Percentiles rank a stretch among this genome's conserved stretches.
These are phyloP conservation scores for Scheffersomyces cryptocercus DNA, from an alignment of 1,139 yeast species.

Conservation along the genomic window DNA sequence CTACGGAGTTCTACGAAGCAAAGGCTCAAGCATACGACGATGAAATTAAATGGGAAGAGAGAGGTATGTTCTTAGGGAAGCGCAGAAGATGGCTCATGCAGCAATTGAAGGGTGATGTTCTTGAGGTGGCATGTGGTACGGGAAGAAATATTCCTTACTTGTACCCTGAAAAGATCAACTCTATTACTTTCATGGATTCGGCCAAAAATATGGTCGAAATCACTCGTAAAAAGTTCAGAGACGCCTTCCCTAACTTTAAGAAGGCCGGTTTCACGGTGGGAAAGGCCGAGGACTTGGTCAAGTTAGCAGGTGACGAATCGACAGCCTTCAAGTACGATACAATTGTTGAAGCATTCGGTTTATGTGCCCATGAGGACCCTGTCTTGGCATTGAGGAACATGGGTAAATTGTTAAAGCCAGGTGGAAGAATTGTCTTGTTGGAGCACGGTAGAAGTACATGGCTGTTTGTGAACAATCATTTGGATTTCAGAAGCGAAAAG, in stretches of 20 bases:
- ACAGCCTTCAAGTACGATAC: slow-evolving; percentile 74
- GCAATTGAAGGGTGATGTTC: slow-evolving; percentile 79
- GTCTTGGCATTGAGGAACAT: slow-evolving; percentile 77
- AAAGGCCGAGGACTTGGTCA: slow-evolving; percentile 80
- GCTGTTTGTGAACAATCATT: slow-evolving; percentile 72
- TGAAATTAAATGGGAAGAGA: slow-evolving; percentile 85
- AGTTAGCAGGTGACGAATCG: slow-evolving; percentile 44
- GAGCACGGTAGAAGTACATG: slow-evolving; percentile 92
- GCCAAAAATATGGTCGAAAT: slow-evolving; percentile 82
- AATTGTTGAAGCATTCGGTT: slow-evolving; percentile 88
- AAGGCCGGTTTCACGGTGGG: slow-evolving; percentile 88
- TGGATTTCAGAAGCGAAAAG: slow-evolving; percentile 80
- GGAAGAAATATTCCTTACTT: slow-evolving; percentile 87
- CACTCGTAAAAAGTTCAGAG: slow-evolving; percentile 72
- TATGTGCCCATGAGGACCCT: slow-evolving; percentile 95
- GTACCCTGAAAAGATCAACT: slow-evolving; percentile 56
- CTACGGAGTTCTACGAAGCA: slow-evolving; percentile 77
- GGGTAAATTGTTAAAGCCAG: slow-evolving; percentile 72
- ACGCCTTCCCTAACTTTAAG: slow-evolving; percentile 61
- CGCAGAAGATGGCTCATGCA: slow-evolving; percentile 84
- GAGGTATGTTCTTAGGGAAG: slow-evolving; percentile 76
- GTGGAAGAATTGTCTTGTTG: slow-evolving; percentile 83
- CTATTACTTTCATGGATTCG: slow-evolving; percentile 84
- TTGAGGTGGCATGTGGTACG: slow-evolving; percentile 95
- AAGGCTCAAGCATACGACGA: slow-evolving; percentile 82